phyloP scores from a whole-genome alignment of 148 eudicot species.

The Arctostaphylos glauca region DNA sequence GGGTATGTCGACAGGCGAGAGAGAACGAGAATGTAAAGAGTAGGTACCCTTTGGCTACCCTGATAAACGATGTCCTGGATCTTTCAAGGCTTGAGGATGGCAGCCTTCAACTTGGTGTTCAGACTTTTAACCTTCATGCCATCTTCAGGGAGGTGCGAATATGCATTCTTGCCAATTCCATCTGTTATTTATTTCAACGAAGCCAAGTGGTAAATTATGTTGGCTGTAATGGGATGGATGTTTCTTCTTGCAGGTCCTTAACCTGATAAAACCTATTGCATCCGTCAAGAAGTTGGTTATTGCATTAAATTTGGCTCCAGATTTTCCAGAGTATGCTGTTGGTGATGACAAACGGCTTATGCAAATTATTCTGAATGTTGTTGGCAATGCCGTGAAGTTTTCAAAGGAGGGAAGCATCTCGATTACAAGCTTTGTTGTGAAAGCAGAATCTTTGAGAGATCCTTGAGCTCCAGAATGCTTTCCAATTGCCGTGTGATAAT shows the following conservation, averaged over 20 bases:
- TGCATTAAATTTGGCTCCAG: constrained; percentile 53
- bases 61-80: constrained; percentile 87
- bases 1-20: no score
- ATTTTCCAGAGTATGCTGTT: constrained; percentile 70
- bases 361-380: constrained; percentile 75
- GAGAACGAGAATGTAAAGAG: constrained; percentile 44
- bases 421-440: constrained; percentile 53
- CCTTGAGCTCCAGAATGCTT: constrained; percentile 62
- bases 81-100: constrained; percentile 97
- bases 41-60: constrained; percentile 78
- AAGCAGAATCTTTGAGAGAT: constrained; percentile 63
- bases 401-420: constrained; percentile 80
- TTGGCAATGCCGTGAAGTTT: constrained; percentile 92
- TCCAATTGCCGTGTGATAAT: constrained; percentile 52
- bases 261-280: constrained; percentile 79
- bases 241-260: constrained; percentile 55
- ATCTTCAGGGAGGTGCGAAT: constrained; percentile 65
- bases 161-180: not conserved
- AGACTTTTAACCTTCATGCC: constrained; percentile 66
- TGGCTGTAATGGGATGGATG: constrained; percentile 17
- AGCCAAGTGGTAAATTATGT: constrained; percentile 3
- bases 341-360: constrained; percentile 89
- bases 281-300: constrained; percentile 65
- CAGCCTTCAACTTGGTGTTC: constrained; percentile 77
- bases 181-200: not conserved